phyloP scores from a whole-genome alignment of 805 yeast genomes.

The Candida nanaspora region DNA sequence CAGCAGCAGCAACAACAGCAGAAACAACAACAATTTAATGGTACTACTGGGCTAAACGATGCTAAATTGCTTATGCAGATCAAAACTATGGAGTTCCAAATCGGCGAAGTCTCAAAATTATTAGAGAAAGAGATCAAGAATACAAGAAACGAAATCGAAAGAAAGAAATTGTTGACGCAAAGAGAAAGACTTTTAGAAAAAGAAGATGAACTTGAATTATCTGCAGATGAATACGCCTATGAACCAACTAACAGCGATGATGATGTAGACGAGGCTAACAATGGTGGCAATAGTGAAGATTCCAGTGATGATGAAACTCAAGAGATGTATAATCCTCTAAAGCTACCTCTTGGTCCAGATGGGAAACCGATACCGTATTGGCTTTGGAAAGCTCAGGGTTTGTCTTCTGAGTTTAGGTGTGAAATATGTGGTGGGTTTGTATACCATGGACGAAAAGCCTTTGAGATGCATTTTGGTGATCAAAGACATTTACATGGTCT shows the following conservation, averaged over 20 bases:
- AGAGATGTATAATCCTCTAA: conserved; percentile 36
- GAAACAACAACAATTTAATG: not conserved
- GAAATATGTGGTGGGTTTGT: conserved; percentile 77
- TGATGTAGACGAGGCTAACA: conserved; percentile 16
- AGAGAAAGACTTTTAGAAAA: conserved; percentile 57
- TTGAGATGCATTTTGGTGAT: conserved; percentile 62
- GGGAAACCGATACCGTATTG: conserved; percentile 91
- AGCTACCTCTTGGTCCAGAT: conserved; percentile 77
- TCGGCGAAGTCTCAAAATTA: conserved; percentile 29
- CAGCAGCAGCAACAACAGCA: not conserved
- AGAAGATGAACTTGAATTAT: conserved; percentile 26
- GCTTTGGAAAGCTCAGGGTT: conserved; percentile 86
- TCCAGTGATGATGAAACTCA: conserved; percentile 20
- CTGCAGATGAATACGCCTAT: conserved; percentile 25
- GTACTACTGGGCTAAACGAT: not conserved
- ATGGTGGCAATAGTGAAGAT: conserved; percentile 14
- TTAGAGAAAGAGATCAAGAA: conserved; percentile 34
- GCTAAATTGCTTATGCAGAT: conserved; percentile 1
- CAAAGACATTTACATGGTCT: conserved; percentile 72
- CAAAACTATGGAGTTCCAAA: conserved; percentile 26
- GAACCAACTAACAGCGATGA: conserved; percentile 12
- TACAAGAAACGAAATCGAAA: conserved; percentile 56
- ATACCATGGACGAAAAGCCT: conserved; percentile 69
- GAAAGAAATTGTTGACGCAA: conserved; percentile 61
- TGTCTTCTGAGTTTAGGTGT: conserved; percentile 64